Base-by-base conservation (phyloP, 495 filamentous ascomycete species). In the Talaromyces nanjingensis region DNA sequence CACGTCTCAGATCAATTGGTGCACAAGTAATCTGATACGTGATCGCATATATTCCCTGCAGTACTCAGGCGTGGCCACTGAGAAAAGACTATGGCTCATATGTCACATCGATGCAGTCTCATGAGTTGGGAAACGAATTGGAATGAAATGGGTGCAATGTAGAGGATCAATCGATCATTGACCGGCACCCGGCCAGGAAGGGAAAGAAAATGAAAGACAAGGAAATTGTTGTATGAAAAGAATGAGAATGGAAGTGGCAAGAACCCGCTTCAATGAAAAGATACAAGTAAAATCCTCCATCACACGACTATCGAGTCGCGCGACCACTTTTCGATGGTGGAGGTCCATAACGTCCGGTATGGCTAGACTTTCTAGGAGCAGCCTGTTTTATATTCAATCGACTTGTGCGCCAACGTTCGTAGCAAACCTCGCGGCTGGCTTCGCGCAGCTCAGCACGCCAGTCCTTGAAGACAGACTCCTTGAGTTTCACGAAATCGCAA, bases 391-490 rank as follows among this genome's bases (percentile, higher is more conserved):
- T 73, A 54, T 83, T 80, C 65, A 91, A 74, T 53, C 88, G 83
- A 68, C 82, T 84, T 34, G 88, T 98, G 76, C 94, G 86, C 94
- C 94, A 98, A 67, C 91, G 87, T 75, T 98, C 94, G 67, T 98
- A 98, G 91, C 92, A 98, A 64, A 90, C 80, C 76, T 96, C 92
- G 59, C 91, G 84, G 74, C 92, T 96, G 47, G 91, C 91, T 75
- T 96, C 93, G 54, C 93, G 89, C 65, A 98, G 81, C 70, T 98
- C 94, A 16, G 82, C 83, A 52, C 92, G 84, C 94, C 94, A 98
- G 71, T 98, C 96, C 69, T 76, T 87, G 73, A 98, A 98, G 22
- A 98, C 90, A 6, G 87, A 86, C 22, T 98, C 92, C 78, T 92
- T 93, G 65, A 98, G 79, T 63, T 87, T 86, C n/a, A 89, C 79